Base-by-base conservation (phyloP, 345 rosid genomes). In the Murraya koenigii region DNA sequence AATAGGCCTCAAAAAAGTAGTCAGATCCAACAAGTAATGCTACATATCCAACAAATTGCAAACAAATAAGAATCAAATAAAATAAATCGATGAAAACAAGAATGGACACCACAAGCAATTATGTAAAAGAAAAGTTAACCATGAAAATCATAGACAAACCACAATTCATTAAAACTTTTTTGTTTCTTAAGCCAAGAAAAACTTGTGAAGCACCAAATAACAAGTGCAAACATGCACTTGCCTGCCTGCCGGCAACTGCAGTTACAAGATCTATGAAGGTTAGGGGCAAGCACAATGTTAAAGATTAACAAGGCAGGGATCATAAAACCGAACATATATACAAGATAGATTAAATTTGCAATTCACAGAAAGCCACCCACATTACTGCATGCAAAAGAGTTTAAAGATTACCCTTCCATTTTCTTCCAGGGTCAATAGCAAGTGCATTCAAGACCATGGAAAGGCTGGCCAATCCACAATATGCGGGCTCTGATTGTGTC, bases 401-500 rank as follows among this genome's bases (percentile, higher is more conserved):
- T 11, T 30, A 47, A 68, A 72, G 22, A n/a, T 55, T 77, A 91
- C 98, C 98, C 88, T 91, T 95, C 98, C 97, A 91, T 74, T 85
- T 89, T 75, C 95, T 61, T 4, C 93, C 85, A 0, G 98, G 98
- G 33, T 95, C 98, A 59, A 95, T 92, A 20, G 97, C 87, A 47
- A 95, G 98, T 47, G 98, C 84, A 84, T 95, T 95, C 89, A 95
- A 72, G 76, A 95, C 94, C 95, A 95, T 86, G 26, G 97, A 87
- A 70, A 95, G 95, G 69, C 89, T 95, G 35, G 97, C 98, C 76
- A 91, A 80, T 32, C 98, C 98, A 82, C 97, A 95, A 80, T 85
- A 93, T 0, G 95, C 97, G 20, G 98, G 97, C 87, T 95, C 98
- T 1, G 97, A 95, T 56, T 95, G 98, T 1, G 98, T 95, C 82